Conservation (phyloP, 2,329 filamentous ascomycete genomes). For the Phoma sp. region DNA sequence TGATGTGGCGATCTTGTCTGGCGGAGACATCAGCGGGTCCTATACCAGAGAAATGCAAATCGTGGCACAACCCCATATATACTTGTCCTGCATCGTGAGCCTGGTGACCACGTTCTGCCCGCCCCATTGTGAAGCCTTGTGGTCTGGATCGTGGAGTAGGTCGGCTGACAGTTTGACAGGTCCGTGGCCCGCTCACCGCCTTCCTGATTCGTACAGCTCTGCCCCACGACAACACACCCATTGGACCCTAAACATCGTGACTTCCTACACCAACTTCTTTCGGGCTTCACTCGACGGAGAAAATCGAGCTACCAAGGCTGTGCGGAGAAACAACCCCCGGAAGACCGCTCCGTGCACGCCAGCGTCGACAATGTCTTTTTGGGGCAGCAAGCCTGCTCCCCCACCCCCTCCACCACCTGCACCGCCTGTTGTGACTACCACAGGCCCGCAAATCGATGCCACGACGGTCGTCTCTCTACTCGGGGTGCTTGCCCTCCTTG, state of each 20-base stretch:
- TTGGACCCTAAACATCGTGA: slow-evolving; percentile 29
- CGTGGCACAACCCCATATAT: slow-evolving; percentile 24
- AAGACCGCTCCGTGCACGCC: slow-evolving; percentile 10
- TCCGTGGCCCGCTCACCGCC: slow-evolving; percentile 32
- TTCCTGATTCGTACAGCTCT: slow-evolving; percentile 24
- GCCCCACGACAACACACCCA: slow-evolving; percentile 21
- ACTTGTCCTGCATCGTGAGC: slow-evolving; percentile 14
- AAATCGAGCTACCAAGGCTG: neutral
- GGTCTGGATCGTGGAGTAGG: slow-evolving; percentile 39
- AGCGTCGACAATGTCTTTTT: slow-evolving; percentile 27
- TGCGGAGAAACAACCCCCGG: slow-evolving; percentile 7
- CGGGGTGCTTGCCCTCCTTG: slow-evolving; percentile 61
- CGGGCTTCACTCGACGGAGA: slow-evolving; percentile 1
- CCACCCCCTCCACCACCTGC: slow-evolving; percentile 69
- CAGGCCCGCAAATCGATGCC: slow-evolving; percentile 50
- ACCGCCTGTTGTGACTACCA: slow-evolving; percentile 61
- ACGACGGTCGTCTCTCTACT: slow-evolving; percentile 63
- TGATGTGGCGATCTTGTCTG: neutral
- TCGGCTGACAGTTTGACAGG: slow-evolving; percentile 22
- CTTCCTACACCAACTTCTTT: slow-evolving; percentile 18
- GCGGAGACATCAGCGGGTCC: slow-evolving; percentile 2
- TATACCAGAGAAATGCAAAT: slow-evolving; percentile 20
- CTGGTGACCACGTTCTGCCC: slow-evolving; percentile 27
- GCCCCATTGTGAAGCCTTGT: slow-evolving; percentile 26
- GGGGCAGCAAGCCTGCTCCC: slow-evolving; percentile 29